Conservation (phyloP, 2,329 filamentous ascomycete genomes). For the Cadophora malorum region DNA sequence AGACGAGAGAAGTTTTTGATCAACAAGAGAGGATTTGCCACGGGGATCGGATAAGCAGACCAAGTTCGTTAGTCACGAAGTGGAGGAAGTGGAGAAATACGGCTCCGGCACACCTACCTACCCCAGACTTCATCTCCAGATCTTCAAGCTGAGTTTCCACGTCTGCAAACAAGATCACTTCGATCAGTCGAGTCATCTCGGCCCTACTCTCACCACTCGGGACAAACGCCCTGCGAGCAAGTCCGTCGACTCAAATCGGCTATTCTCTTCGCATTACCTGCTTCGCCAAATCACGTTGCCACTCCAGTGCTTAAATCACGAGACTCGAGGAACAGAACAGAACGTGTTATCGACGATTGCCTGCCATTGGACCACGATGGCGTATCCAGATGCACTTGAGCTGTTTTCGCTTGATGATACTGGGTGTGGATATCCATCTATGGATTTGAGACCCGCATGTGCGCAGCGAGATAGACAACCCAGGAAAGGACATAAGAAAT, state of each 20-base stretch:
- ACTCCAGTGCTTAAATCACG: too few species aligned
- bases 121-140: neutral
- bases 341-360: too few species aligned
- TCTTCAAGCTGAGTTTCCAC: neutral
- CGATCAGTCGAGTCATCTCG: neutral
- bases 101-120: neutral
- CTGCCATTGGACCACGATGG: too few species aligned
- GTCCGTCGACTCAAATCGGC: too few species aligned
- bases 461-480: neutral
- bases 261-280: too few species aligned
- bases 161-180: neutral
- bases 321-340: too few species aligned
- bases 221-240: neutral
- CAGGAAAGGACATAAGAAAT: constrained; percentile 30
- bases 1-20: neutral
- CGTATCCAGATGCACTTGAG: neutral
- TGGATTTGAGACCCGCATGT: neutral
- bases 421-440: neutral
- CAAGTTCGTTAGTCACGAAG: too few species aligned
- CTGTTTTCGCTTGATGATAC: neutral
- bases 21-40: neutral
- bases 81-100: neutral
- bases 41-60: too few species aligned
- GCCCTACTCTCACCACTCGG: neutral
- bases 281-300: too few species aligned